Evolutionary conservation across 768 basidiomycete species (phyloP), one percentile per base, ranked within the genome.

Genomic region (Kwoniella heveanensis): DNA sequence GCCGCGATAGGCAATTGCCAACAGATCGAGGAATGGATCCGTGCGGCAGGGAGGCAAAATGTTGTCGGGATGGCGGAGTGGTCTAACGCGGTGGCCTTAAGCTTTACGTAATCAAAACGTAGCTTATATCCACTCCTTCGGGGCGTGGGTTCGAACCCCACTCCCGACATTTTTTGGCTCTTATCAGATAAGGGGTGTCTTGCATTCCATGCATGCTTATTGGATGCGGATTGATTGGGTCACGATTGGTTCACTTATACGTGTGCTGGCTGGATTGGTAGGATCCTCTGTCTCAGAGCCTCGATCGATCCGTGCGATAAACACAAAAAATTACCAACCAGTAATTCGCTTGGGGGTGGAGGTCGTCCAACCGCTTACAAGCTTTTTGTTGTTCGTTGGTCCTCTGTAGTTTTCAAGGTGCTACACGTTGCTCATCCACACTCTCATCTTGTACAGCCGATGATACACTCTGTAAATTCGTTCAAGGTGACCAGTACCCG

Each of bases 41-140:
- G 32, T 36, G 32, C 32, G 32, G 32, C 32, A 13, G 32, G 13
- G 13, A 13, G n/a, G 46, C 7, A 7, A 47, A 19, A 22, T 22
- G n/a, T 6, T 8, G 48, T 26, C 48, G 25, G 10, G 21, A 26
- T 68, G 67, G 54, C 67, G 54, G 60, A 68, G 67, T 68, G 67
- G 67, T 68, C 32, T 60, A 60, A 60, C 54, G 67, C 54, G 67
- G 60, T 52, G 59, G 58, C 54, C 53, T 68, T 68, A 68, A 68
- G 67, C 25, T n/a, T 54, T 52, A 52, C 51, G 51, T 52, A 52
- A 39, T 36, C 6, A 21, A 54, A 17, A 29, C 32, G 48, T 49
- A 17, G 6, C 22, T 49, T 56, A 36, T 3, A 39, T 62, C 58
- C 59, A 52, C 60, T 68, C 54, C 57, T 50, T 39, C 47, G 47